Conservation (phyloP, 176 grass and related monocot species). For the Paspalum vaginatum region DNA sequence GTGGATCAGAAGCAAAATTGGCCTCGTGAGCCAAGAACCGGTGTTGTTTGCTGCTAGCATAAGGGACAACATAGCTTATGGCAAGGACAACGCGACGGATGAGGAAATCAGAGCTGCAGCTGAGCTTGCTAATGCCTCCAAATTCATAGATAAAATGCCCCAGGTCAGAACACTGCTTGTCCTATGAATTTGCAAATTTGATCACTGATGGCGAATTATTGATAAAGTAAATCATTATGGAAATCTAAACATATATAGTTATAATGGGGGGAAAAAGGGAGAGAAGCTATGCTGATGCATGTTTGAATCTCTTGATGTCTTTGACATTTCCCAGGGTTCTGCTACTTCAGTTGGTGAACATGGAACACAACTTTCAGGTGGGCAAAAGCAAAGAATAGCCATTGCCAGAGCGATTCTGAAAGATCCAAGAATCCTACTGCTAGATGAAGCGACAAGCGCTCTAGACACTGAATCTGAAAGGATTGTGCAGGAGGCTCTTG, state of each 20-base stretch:
- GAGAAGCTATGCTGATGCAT: not conserved
- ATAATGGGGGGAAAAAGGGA: not conserved
- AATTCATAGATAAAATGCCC: conserved; percentile 92
- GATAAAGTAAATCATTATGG: not conserved
- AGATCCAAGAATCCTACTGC: conserved; percentile 75
- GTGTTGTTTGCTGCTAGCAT: conserved; percentile 75
- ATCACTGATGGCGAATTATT: not conserved
- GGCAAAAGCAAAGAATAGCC: conserved; percentile 86
- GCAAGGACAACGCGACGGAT: conserved; percentile 59
- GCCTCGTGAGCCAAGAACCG: conserved; percentile 83
- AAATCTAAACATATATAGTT: not conserved
- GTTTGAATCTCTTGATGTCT: conserved; percentile 10
- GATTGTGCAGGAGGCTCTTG: conserved; percentile 82
- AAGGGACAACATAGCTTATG: conserved; percentile 84
- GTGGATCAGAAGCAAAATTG: conserved; percentile 89
- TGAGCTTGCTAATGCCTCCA: conserved; percentile 81
- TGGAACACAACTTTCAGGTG: conserved; percentile 82
- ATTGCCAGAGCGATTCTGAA: conserved; percentile 88
- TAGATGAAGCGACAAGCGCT: conserved; percentile 88
- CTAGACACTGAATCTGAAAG: conserved; percentile 80
- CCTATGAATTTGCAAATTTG: conserved; percentile 13
- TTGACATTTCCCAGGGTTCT: conserved; percentile 60
- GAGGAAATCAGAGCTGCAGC: conserved; percentile 67
- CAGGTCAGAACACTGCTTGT: conserved; percentile 47
- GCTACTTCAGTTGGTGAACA: conserved; percentile 73